Evolutionary conservation across 371 early-diverging fungal species (phyloP).

Genomic region (Mortierella sp.): DNA sequence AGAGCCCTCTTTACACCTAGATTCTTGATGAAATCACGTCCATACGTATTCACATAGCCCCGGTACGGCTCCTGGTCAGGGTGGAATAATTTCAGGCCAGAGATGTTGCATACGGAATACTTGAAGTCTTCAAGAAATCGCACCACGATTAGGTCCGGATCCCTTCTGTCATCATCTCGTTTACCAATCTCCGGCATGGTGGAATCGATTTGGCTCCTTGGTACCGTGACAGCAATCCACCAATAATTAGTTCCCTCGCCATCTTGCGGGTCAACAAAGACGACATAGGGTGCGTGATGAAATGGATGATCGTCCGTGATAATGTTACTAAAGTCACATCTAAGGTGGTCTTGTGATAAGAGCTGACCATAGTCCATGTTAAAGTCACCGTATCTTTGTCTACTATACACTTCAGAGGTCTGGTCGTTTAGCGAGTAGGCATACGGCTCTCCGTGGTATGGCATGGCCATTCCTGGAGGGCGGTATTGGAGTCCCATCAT

Average conservation of each 20-base stretch:
- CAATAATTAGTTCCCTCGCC: conserved; percentile 7
- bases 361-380: not conserved
- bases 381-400: not conserved
- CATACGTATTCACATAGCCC: conserved; percentile 4
- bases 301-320: conserved; percentile 26
- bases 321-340: conserved; percentile 8
- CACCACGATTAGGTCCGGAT: conserved; percentile 28
- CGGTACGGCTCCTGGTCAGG: conserved; percentile 27
- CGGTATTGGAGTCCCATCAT: not conserved
- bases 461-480: not conserved
- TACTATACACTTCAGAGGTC: not conserved
- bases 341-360: not conserved
- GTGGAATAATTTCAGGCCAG: conserved; percentile 29
- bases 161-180: conserved; percentile 5
- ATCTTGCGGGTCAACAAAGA: conserved; percentile 46
- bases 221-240: conserved; percentile 47
- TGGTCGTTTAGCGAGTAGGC: not conserved
- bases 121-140: conserved; percentile 35
- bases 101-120: conserved; percentile 33
- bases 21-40: conserved; percentile 19
- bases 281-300: conserved; percentile 30
- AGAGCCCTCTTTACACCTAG: conserved; percentile 14
- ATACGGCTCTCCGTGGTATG: not conserved
- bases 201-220: conserved; percentile 16
- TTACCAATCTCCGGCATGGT: conserved; percentile 22